Conservation (phyloP, 768 basidiomycete species). For the Piloderma croceum region DNA sequence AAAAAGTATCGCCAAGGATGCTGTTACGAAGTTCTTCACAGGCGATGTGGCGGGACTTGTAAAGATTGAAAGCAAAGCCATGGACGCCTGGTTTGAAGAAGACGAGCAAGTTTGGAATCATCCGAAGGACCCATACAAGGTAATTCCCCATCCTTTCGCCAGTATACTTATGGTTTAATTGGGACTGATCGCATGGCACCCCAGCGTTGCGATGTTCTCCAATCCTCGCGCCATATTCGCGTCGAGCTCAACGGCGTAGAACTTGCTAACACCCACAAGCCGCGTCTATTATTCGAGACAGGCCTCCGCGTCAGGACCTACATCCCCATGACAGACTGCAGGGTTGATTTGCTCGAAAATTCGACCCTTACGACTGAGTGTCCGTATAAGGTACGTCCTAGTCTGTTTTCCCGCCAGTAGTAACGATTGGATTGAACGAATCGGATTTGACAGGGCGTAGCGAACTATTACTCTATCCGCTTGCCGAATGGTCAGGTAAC, state of each 20-base stretch:
- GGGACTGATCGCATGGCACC: background rate
- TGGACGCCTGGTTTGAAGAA: constrained; percentile 67
- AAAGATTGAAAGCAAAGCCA: constrained; percentile 42
- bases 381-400: constrained; percentile 54
- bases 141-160: constrained; percentile 16
- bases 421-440: background rate
- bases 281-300: constrained; percentile 56
- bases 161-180: constrained; percentile 2
- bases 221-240: constrained; percentile 56
- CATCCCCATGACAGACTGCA: constrained; percentile 53
- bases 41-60: constrained; percentile 39
- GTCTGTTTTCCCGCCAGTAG: background rate
- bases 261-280: constrained; percentile 50
- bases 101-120: constrained; percentile 57
- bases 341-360: constrained; percentile 42
- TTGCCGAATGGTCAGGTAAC: constrained; percentile 38
- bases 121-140: constrained; percentile 68
- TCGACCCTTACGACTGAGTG: constrained; percentile 46
- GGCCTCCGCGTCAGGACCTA: constrained; percentile 52
- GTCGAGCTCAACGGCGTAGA: constrained; percentile 59
- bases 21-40: constrained; percentile 28
- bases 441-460: constrained; percentile 42
- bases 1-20: constrained; percentile 31
- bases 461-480: constrained; percentile 50
- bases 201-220: constrained; percentile 57